These are phyloP conservation scores for Funneliformis caledonium DNA, from an alignment of 371 early-diverging fungal species.

Conservation along the genomic window DNA sequence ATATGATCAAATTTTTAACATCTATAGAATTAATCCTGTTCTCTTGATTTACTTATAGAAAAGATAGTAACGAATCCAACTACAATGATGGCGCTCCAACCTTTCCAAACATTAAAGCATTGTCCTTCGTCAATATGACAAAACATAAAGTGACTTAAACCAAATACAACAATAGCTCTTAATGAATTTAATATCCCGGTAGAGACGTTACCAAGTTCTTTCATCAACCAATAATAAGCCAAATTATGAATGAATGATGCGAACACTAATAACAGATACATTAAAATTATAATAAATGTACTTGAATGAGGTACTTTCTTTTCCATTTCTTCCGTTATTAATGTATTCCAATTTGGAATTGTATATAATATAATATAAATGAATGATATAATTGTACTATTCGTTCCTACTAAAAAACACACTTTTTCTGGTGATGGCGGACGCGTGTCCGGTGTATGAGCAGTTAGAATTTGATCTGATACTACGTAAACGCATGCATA, in stretches of 20 bases:
- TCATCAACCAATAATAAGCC: slow-evolving; percentile 57
- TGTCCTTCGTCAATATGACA: slow-evolving; percentile 66
- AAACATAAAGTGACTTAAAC: slow-evolving; percentile 66
- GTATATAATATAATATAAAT: slow-evolving; percentile 52
- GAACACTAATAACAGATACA: slow-evolving; percentile 49
- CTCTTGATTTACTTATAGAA: slow-evolving; percentile 17
- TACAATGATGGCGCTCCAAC: slow-evolving; percentile 53
- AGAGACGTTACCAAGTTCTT: slow-evolving; percentile 61
- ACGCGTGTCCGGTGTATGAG: slow-evolving; percentile 26
- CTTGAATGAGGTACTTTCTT: slow-evolving; percentile 8
- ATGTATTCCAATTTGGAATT: slow-evolving; percentile 55
- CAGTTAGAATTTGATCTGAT: slow-evolving; percentile 47
- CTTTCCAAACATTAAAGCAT: slow-evolving; percentile 66
- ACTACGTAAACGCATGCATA: slow-evolving; percentile 52
- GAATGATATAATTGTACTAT: slow-evolving; percentile 44
- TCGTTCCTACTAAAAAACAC: slow-evolving; percentile 48
- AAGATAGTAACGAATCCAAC: slow-evolving; percentile 58
- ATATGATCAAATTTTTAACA: background rate
- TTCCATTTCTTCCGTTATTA: slow-evolving; percentile 28
- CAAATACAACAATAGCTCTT: slow-evolving; percentile 72
- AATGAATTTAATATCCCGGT: slow-evolving; percentile 70
- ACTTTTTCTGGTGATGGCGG: slow-evolving; percentile 49
- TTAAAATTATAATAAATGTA: slow-evolving; percentile 36
- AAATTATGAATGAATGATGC: slow-evolving; percentile 56
- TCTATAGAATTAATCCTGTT: background rate